Evolutionary conservation across 148 eudicot species (phyloP).

Genomic region (Spergularia marina): DNA sequence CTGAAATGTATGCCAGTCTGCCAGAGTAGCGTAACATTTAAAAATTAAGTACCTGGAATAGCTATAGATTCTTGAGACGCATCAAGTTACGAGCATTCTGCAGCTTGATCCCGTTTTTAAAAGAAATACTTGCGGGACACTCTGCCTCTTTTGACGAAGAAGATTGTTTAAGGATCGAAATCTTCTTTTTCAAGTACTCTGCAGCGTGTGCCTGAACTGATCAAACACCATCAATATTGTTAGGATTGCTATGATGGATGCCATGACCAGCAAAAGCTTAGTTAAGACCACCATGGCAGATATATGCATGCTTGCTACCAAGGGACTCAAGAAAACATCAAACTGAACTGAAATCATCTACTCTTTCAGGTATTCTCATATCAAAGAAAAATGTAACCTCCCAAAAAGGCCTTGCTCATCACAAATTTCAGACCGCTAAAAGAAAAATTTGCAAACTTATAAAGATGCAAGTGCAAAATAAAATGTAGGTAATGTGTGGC

Average conservation of each 20-base stretch:
- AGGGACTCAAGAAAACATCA: not conserved
- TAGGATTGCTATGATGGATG: no score
- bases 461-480: not conserved
- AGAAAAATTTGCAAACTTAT: not conserved
- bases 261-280: not conserved
- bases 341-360: no score
- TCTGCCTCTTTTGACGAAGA: conserved; percentile 20
- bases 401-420: not conserved
- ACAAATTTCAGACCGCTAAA: not conserved
- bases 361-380: no score
- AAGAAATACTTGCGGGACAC: conserved; percentile 54
- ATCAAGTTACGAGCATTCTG: conserved; percentile 52
- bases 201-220: conserved; percentile 69
- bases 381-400: not conserved
- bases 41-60: not conserved
- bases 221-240: conserved; percentile 10
- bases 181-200: conserved; percentile 51
- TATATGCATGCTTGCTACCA: not conserved
- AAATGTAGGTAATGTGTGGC: no score
- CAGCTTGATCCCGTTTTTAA: conserved; percentile 64
- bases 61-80: conserved; percentile 31
- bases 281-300: not conserved
- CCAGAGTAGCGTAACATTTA: not conserved
- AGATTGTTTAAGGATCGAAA: conserved; percentile 23
- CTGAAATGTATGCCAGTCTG: not conserved